A percentile compares a stretch with the other conserved stretches of the same genome.
phyloP scores from a whole-genome alignment of 2,329 filamentous ascomycete species.

The Lachnum nothofagi region DNA sequence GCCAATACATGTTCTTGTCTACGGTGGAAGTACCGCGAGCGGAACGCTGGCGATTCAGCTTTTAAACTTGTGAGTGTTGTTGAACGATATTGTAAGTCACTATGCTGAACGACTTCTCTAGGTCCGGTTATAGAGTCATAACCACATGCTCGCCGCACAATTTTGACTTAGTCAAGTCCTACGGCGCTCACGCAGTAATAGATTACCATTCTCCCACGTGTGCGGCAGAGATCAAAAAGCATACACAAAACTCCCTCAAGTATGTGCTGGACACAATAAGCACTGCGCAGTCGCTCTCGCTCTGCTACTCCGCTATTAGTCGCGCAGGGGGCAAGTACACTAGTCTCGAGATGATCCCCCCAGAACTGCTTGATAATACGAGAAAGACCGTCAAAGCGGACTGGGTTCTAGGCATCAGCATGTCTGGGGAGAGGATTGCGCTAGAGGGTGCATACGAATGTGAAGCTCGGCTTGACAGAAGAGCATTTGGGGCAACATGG shows the following conservation, averaged over 20 bases:
- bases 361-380: conserved; percentile 8
- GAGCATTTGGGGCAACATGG: conserved; percentile 3
- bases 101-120: not conserved
- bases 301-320: conserved; percentile 37
- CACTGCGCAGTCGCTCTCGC: conserved; percentile 24
- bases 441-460: conserved; percentile 22
- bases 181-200: conserved; percentile 38
- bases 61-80: conserved; percentile 28
- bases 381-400: conserved; percentile 20
- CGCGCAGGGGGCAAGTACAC: conserved; percentile 28
- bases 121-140: conserved; percentile 17
- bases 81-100: conserved; percentile 25
- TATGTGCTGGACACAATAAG: conserved; percentile 38
- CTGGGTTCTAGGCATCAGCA: conserved; percentile 28
- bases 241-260: conserved; percentile 34
- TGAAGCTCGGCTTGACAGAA: conserved; percentile 7
- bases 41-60: conserved; percentile 42
- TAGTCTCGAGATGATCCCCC: conserved; percentile 8
- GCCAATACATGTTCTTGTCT: conserved; percentile 38
- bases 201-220: conserved; percentile 35
- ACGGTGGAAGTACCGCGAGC: conserved; percentile 40
- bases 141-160: conserved; percentile 34
- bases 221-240: conserved; percentile 32
- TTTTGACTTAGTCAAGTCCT: conserved; percentile 33
- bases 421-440: conserved; percentile 25